phyloP scores from a whole-genome alignment of 192 early-diverging fungal genomes.

The Powellomyces hirtus region DNA sequence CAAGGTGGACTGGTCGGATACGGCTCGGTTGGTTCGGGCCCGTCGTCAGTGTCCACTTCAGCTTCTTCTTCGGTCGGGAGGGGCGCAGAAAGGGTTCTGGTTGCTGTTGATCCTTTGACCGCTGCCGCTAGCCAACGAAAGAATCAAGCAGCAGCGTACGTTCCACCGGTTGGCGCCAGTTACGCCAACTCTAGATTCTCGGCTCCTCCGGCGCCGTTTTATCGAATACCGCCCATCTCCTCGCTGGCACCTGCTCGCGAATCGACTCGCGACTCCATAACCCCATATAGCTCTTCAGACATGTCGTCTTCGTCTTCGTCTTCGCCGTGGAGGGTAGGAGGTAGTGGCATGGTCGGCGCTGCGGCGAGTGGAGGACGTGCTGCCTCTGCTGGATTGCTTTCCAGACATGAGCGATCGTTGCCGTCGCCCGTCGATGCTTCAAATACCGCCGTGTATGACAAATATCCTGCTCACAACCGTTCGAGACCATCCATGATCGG shows the following conservation, averaged over 20 bases:
- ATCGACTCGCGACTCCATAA: neutral
- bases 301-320: constrained; percentile 9
- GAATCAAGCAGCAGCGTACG: neutral
- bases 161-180: neutral
- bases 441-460: neutral
- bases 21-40: neutral
- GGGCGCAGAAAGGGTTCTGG: neutral
- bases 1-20: neutral
- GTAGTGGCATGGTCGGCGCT: neutral
- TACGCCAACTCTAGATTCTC: constrained; percentile 6
- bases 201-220: neutral
- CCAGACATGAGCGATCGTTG: neutral
- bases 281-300: constrained; percentile 1
- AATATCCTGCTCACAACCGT: neutral
- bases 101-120: neutral
- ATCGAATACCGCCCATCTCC: constrained; percentile 4
- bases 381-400: neutral
- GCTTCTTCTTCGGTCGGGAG: neutral
- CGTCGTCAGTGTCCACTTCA: neutral
- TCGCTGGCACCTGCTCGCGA: neutral
- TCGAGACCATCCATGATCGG: neutral
- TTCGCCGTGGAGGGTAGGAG: neutral
- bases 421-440: neutral
- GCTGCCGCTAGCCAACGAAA: neutral
- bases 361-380: neutral